Conservation (phyloP, 2,329 filamentous ascomycete genomes). For the Zasmidium citrigriseum region DNA sequence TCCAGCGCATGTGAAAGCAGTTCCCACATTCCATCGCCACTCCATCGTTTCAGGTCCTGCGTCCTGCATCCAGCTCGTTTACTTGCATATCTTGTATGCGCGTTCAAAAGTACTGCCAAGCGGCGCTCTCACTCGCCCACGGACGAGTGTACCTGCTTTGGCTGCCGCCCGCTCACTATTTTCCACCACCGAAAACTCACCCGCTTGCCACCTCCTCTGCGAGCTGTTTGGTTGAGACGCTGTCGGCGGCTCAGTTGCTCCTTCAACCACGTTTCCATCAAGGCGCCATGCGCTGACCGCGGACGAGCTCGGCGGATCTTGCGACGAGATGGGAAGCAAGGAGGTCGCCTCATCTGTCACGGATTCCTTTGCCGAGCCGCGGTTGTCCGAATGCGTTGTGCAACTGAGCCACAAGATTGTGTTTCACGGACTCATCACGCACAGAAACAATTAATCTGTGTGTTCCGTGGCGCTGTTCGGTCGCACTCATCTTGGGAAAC, state of each 20-base stretch:
- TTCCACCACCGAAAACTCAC: neutral
- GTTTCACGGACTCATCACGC: neutral
- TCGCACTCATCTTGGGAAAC: neutral
- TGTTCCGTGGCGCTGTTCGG: neutral
- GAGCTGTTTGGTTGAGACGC: neutral
- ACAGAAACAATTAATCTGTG: neutral
- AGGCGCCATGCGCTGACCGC: neutral
- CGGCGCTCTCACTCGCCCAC: neutral
- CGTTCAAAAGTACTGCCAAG: neutral
- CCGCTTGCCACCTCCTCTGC: neutral
- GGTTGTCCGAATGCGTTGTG: neutral
- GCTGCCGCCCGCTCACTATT: neutral
- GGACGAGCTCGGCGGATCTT: neutral
- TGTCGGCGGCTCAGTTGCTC: neutral
- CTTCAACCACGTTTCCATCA: neutral
- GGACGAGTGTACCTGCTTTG: neutral
- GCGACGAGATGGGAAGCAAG: neutral
- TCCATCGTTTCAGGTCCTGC: neutral
- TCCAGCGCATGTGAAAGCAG: neutral
- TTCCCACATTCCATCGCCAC: neutral
- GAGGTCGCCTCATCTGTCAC: neutral
- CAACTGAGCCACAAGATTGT: neutral
- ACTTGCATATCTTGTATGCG: neutral
- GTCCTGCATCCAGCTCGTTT: neutral
- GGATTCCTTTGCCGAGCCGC: neutral